phyloP scores from a whole-genome alignment of 2,329 filamentous ascomycete genomes.

The Calonectria pseudoturangicola region DNA sequence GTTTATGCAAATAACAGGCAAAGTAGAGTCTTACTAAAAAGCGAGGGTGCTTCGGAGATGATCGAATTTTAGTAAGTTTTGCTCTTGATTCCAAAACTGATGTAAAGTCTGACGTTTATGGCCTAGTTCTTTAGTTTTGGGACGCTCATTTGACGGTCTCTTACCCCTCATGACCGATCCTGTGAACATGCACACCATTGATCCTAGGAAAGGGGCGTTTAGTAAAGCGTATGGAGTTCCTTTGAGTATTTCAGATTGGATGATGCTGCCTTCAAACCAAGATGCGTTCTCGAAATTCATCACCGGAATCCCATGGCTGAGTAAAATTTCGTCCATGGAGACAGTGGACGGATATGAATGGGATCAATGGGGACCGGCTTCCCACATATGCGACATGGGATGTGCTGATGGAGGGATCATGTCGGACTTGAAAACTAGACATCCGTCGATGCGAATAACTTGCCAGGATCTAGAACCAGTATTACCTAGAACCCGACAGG shows the following conservation, averaged over 20 bases:
- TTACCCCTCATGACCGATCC: slow-evolving; percentile 1
- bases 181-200: slow-evolving; percentile 8
- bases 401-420: slow-evolving; percentile 13
- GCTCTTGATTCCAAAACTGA: not conserved
- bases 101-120: not conserved
- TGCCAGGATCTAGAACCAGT: not conserved
- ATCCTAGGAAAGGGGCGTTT: not conserved
- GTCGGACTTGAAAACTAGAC: not conserved
- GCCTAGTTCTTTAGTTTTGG: not conserved
- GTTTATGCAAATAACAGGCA: slow-evolving; percentile 5
- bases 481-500: slow-evolving; percentile 1
- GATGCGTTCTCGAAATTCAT: not conserved
- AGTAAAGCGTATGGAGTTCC: slow-evolving; percentile 6
- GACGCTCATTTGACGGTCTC: not conserved
- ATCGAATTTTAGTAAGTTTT: not conserved
- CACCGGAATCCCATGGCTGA: not conserved
- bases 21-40: slow-evolving; percentile 3
- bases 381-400: slow-evolving; percentile 7
- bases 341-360: not conserved
- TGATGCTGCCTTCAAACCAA: not conserved
- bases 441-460: not conserved
- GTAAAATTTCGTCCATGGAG: not conserved
- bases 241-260: slow-evolving; percentile 1
- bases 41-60: not conserved
- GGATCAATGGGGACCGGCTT: not conserved